Base-by-base conservation (phyloP, 805 yeast species). In the Teunomyces barrocoloradensis region DNA sequence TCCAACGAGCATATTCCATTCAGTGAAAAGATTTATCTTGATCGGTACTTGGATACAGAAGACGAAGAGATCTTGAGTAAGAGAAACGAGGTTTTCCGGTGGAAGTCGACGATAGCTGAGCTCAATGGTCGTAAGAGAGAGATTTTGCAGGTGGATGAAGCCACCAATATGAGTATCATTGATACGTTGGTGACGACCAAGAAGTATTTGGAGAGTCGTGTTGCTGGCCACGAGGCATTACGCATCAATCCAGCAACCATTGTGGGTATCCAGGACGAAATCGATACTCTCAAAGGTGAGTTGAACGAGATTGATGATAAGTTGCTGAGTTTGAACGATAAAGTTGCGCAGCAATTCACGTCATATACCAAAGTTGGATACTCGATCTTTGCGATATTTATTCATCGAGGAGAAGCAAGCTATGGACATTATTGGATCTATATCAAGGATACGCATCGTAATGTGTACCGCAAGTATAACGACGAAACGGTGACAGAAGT, bases 381-480 rank as follows among this genome's bases (percentile, higher is more conserved):
- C 65, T 77, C 87, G 0, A 75, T 94, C 10, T 92, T 91, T 69
- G 96, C 98, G 0, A 84, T 92, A 5, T 94, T 94, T 61, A 89
- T 94, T 42, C 99, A 94, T 64, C 74, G 97, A 43, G 99, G 99
- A 5, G 95, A 90, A 58, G 98, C 97, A 0, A 84, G 89, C 44
- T 92, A 88, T 60, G 99, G 99, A 2, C 99, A 94, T 66, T 94
- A 94, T 65, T 94, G 98, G 97, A 80, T 92, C 13, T 94, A 92
- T 62, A 91, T 94, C 52, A 81, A 80, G 49, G 98, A 94, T 65
- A 80, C 82, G 2, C 77, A 77, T 52, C 74, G 76, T 15, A 77
- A 79, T 25, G 69, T 87, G 17, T 94, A 82, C 80, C 75, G 97
- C 51, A 91, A 89, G 70, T 94, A 94, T 65, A 94, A 94, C 60